These are phyloP conservation scores for Ascomycota sp. DNA, from an alignment of 2,329 filamentous ascomycete genomes.

Conservation along the genomic window DNA sequence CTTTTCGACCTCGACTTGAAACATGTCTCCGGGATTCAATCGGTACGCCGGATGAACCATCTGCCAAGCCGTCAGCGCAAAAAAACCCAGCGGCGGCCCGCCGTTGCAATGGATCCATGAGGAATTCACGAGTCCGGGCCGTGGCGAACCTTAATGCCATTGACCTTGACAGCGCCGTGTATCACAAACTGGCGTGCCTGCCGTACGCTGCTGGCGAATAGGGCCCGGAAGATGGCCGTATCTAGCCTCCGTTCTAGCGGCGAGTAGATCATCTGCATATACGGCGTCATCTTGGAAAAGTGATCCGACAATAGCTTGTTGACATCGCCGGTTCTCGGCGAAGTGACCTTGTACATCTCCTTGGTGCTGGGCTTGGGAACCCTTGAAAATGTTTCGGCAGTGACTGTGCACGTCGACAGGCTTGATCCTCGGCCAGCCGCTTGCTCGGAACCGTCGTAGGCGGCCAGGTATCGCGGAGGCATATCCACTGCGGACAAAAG, in stretches of 20 bases:
- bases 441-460: constrained; percentile 61
- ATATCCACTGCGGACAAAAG: constrained; percentile 72
- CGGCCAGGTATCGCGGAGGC: constrained; percentile 59
- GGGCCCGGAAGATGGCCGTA: constrained; percentile 77
- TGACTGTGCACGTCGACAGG: constrained; percentile 13
- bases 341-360: constrained; percentile 3
- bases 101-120: too few relatives aligned
- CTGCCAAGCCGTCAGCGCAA: too few relatives aligned
- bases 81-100: too few relatives aligned
- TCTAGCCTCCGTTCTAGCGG: constrained; percentile 81
- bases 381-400: constrained; percentile 14
- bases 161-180: constrained; percentile 85
- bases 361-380: constrained; percentile 7
- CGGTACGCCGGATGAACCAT: constrained; percentile 85
- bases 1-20: constrained; percentile 77
- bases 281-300: constrained; percentile 44
- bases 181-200: constrained; percentile 90
- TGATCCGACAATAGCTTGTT: constrained; percentile 14
- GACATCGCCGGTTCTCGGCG: constrained; percentile 5
- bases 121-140: background rate
- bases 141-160: constrained; percentile 69
- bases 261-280: constrained; percentile 91
- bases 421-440: constrained; percentile 73
- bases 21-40: constrained; percentile 94
- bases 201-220: constrained; percentile 84